Evolutionary conservation across 192 early-diverging fungal genomes (phyloP).

Genomic region (Mortierella hygrophila): DNA sequence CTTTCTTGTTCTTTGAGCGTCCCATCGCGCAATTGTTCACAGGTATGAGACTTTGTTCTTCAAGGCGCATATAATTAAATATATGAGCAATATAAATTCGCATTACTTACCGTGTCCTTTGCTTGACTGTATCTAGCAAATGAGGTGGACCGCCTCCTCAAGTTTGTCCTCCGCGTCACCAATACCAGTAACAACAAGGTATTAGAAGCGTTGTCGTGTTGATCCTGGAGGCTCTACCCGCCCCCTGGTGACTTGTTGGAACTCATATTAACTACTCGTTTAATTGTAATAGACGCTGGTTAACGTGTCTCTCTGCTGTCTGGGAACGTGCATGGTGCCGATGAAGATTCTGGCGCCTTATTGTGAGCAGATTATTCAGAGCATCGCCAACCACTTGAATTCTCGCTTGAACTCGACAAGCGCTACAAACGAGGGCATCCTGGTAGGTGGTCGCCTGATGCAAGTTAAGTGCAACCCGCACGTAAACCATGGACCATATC

Average conservation of each 20-base stretch:
- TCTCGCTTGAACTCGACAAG: slow-evolving; percentile 30
- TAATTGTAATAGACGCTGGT: background rate
- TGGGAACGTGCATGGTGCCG: slow-evolving; percentile 11
- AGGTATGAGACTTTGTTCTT: background rate
- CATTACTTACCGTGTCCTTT: background rate
- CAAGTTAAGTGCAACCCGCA: background rate
- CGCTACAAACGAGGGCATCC: slow-evolving; percentile 24
- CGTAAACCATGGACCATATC: background rate
- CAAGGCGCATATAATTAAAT: too few species aligned
- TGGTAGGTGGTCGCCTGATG: background rate
- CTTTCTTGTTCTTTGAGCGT: slow-evolving; percentile 27
- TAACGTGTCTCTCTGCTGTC: slow-evolving; percentile 19
- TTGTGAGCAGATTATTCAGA: slow-evolving; percentile 18
- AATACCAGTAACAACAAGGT: slow-evolving; percentile 32
- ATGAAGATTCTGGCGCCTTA: slow-evolving; percentile 11
- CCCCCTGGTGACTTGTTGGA: background rate
- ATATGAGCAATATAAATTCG: background rate
- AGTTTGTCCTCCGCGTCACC: slow-evolving; percentile 6
- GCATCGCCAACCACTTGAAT: slow-evolving; percentile 26
- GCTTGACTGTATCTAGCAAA: background rate
- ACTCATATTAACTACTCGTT: background rate
- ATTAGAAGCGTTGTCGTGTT: background rate
- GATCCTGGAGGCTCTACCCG: background rate
- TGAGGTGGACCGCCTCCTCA: slow-evolving; percentile 18
- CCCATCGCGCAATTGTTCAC: slow-evolving; percentile 24